phyloP scores from a whole-genome alignment of 805 yeast genomes.

The Ascoidea tarda region DNA sequence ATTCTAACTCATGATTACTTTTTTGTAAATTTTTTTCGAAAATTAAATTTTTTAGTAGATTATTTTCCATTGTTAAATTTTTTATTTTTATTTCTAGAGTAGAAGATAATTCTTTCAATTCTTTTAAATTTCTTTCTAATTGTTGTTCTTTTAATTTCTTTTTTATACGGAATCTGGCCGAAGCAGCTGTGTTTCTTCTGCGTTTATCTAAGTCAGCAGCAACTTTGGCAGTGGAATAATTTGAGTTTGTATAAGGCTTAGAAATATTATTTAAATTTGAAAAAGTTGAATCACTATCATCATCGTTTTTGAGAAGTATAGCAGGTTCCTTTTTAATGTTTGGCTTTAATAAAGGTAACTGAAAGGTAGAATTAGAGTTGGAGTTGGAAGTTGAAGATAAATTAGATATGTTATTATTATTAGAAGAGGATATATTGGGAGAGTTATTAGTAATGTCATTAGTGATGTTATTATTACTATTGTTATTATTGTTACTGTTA shows the following conservation, averaged over 20 bases:
- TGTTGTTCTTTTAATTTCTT: constrained; percentile 88
- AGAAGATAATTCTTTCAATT: constrained; percentile 52
- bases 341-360: not conserved
- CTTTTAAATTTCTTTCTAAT: constrained; percentile 65
- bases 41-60: constrained; percentile 68
- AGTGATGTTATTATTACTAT: not conserved
- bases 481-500: not conserved
- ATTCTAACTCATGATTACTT: constrained; percentile 36
- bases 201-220: constrained; percentile 54
- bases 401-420: not conserved
- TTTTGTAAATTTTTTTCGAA: constrained; percentile 57
- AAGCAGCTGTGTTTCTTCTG: constrained; percentile 83
- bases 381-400: not conserved
- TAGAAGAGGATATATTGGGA: not conserved
- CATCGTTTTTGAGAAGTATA: not conserved
- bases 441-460: not conserved
- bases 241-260: not conserved
- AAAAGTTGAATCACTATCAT: no score
- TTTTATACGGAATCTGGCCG: constrained; percentile 85
- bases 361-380: not conserved
- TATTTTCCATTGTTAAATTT: constrained; percentile 88
- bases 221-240: not conserved
- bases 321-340: not conserved
- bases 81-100: constrained; percentile 60
- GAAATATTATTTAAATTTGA: not conserved